These are phyloP conservation scores for Bruguiera sexangula DNA, from an alignment of 345 rosid genomes.

Conservation along the genomic window DNA sequence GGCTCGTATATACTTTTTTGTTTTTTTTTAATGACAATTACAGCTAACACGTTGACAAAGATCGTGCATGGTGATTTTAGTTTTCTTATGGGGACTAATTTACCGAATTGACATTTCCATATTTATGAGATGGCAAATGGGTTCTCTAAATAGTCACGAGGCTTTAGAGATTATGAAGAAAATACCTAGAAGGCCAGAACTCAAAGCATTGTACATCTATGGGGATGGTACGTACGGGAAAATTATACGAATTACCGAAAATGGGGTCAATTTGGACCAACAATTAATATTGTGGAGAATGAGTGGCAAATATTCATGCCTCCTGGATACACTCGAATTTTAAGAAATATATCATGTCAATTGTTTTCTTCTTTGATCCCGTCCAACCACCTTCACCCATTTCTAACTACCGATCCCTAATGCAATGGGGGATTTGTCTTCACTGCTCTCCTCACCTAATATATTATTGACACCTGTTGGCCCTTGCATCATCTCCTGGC, in stretches of 20 bases:
- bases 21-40: slow-evolving; percentile 41
- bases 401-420: slow-evolving; percentile 68
- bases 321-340: slow-evolving; percentile 37
- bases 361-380: slow-evolving; percentile 30
- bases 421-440: slow-evolving; percentile 38
- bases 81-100: slow-evolving; percentile 6
- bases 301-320: slow-evolving; percentile 29
- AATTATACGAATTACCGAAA: neutral
- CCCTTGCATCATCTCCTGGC: slow-evolving; percentile 9
- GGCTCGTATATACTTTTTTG: slow-evolving; percentile 23
- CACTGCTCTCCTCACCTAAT: slow-evolving; percentile 9
- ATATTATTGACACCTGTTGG: slow-evolving; percentile 16
- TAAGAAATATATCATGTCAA: slow-evolving; percentile 8
- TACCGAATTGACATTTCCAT: slow-evolving; percentile 12
- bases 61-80: slow-evolving; percentile 27
- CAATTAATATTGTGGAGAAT: neutral
- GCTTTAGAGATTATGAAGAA: slow-evolving; percentile 12
- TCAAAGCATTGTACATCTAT: slow-evolving; percentile 12
- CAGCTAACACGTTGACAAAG: slow-evolving; percentile 92
- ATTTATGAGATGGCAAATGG: neutral
- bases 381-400: slow-evolving; percentile 98
- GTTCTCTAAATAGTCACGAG: slow-evolving; percentile 9
- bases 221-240: too few species aligned
- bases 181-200: slow-evolving; percentile 5
- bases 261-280: neutral